Evolutionary conservation across 345 rosid genomes (phyloP).

Genomic region (Eucalyptus paniculata): DNA sequence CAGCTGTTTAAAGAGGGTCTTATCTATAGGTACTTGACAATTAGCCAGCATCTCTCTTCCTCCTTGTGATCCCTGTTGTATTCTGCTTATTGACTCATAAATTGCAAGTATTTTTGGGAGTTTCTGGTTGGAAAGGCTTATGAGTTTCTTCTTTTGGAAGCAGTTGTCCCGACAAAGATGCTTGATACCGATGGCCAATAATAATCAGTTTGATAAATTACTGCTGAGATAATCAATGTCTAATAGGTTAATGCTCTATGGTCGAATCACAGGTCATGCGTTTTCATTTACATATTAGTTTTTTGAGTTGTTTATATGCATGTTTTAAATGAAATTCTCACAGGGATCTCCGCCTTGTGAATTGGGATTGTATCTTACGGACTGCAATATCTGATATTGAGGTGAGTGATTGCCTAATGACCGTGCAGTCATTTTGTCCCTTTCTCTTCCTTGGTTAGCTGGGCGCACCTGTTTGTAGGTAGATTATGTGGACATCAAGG

Average conservation of each 20-base stretch:
- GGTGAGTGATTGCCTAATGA: slow-evolving; percentile 13
- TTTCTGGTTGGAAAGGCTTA: neutral
- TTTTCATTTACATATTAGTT: neutral
- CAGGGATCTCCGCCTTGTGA: slow-evolving; percentile 76
- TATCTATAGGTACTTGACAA: slow-evolving; percentile 56
- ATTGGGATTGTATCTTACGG: slow-evolving; percentile 80
- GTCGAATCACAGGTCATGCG: neutral
- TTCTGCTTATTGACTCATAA: neutral
- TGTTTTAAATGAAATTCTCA: neutral
- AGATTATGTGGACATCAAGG: slow-evolving; percentile 67
- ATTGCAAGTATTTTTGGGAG: neutral
- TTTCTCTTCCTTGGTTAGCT: neutral
- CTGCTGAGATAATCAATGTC: neutral
- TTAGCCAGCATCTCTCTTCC: neutral
- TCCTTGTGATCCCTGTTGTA: neutral
- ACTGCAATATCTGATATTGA: slow-evolving; percentile 92
- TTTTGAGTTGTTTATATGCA: neutral
- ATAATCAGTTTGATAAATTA: neutral
- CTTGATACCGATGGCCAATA: neutral
- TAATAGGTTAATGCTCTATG: neutral
- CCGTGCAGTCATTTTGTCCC: neutral
- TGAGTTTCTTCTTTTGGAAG: neutral
- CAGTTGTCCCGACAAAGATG: neutral
- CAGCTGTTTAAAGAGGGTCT: slow-evolving; percentile 63
- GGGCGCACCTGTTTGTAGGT: slow-evolving; percentile 38